Conservation (phyloP, 169 alveolate genomes). For the Eimeria sp. region DNA sequence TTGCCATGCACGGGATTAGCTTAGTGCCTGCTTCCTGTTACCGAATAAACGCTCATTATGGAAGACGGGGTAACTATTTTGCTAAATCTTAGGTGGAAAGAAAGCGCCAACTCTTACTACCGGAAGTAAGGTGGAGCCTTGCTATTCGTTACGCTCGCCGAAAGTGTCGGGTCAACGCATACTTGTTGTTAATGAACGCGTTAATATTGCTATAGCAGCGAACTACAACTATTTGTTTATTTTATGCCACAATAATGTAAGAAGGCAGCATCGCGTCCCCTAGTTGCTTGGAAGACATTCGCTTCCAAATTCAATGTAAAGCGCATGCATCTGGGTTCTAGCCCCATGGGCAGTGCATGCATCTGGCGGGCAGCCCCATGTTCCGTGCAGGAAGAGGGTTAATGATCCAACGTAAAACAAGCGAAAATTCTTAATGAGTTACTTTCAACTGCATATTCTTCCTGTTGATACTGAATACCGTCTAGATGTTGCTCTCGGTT, state of each 20-base stretch:
- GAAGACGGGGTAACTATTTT: not conserved
- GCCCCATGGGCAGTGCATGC: constrained; percentile 56
- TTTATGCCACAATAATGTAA: not conserved
- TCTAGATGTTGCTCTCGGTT: not conserved
- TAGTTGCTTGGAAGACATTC: not conserved
- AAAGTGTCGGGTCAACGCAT: not conserved
- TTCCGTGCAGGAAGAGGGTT: not conserved
- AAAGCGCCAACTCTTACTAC: not conserved
- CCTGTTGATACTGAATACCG: not conserved
- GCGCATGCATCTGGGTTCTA: constrained; percentile 31
- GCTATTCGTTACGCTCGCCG: not conserved
- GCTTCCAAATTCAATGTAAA: not conserved
- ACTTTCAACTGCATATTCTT: not conserved
- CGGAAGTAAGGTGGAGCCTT: not conserved
- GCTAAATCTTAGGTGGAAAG: no score
- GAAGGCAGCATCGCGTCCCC: not conserved
- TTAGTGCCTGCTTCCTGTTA: not conserved
- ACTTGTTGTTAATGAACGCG: not conserved
- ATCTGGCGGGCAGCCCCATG: constrained; percentile 66
- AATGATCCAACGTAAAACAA: not conserved
- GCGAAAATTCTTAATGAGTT: not conserved
- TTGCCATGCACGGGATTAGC: not conserved
- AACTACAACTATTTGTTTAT: not conserved
- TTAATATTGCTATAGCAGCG: not conserved
- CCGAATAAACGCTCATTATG: not conserved